Base-by-base conservation (phyloP, 2,329 filamentous ascomycete genomes). In the Corinectria fuckeliana region DNA sequence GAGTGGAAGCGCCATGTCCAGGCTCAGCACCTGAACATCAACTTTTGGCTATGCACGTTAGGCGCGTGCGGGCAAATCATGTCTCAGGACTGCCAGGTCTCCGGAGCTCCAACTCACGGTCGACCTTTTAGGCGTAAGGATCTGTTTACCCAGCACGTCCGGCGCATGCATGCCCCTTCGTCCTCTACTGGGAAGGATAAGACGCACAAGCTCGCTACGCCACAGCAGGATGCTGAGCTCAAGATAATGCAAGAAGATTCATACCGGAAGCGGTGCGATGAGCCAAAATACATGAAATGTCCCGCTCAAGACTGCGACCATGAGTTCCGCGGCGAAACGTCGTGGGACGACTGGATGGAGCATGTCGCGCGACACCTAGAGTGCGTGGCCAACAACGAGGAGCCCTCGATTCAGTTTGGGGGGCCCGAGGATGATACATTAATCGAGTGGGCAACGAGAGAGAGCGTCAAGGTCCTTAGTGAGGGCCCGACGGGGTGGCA, bases 1-100 rank as follows among this genome's bases (percentile, higher is more conserved):
- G 93, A 97, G 74, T 97, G 94, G 94, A 97, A 97, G 75, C 87
- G 94, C 0, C 94, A 98, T 72, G 87, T 94, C 69, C 79, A 82
- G 28, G 91, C 90, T 0, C 91, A 96, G 71, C 94, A 98, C 71
- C 80, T 97, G 20, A 85, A 88, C 53, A 80, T 91, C 3, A 79
- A 84, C 42, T 91, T 88, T 76, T 97, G 89, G 86, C 81, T 89
- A 57, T 98, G 93, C 77, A 84, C 88, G 64, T 80, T 90, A 28
- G 89, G 86, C 61, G 71, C 75, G 7, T 89, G 87, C 72, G 75
- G 73, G 14, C 71, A 76, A 23, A 67, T 71, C 10, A 71, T 70
- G 21, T 72, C 69, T 44, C 67, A 61, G 3, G 59, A 60, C 20
- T 50, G 52, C 7, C 56, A 63, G 21, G 16, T 39, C 14, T 23